Percentiles rank a stretch among this genome's conserved stretches.
phyloP scores from a whole-genome alignment of 768 basidiomycete genomes.

The Hygrophoropsis aurantiaca region DNA sequence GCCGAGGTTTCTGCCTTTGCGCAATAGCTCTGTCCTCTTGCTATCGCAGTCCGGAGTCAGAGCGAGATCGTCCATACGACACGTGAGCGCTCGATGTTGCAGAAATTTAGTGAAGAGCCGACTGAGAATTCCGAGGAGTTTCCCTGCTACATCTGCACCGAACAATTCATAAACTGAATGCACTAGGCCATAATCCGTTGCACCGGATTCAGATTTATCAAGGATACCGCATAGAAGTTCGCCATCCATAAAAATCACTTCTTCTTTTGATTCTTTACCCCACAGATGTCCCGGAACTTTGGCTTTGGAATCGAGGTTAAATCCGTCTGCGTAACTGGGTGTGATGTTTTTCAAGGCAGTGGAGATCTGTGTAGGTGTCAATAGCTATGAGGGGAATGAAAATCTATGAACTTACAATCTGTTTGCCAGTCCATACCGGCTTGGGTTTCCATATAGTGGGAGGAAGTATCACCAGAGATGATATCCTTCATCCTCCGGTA shows the following conservation, averaged over 20 bases:
- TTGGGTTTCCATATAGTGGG: slow-evolving; percentile 91
- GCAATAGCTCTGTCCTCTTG: slow-evolving; percentile 65
- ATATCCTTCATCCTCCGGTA: slow-evolving; percentile 78
- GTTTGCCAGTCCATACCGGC: slow-evolving; percentile 97
- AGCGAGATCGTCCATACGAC: slow-evolving; percentile 97
- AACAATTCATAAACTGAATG: slow-evolving; percentile 97
- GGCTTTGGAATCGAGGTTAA: slow-evolving; percentile 82
- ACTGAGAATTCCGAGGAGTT: slow-evolving; percentile 88
- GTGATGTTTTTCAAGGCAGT: slow-evolving; percentile 93
- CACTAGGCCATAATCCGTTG: slow-evolving; percentile 92
- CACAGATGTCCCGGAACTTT: slow-evolving; percentile 89
- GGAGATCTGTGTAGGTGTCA: slow-evolving; percentile 62
- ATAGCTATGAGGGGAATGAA: too few species aligned
- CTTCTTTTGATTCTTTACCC: slow-evolving; percentile 79
- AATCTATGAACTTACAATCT: slow-evolving; percentile 79
- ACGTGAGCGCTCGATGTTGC: slow-evolving; percentile 95
- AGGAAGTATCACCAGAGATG: slow-evolving; percentile 72
- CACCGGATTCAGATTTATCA: slow-evolving; percentile 97
- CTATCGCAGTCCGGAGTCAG: slow-evolving; percentile 81
- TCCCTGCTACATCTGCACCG: slow-evolving; percentile 85
- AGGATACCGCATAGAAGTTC: slow-evolving; percentile 92
- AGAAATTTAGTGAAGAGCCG: slow-evolving; percentile 96
- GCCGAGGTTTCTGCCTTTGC: slow-evolving; percentile 68
- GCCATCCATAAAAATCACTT: slow-evolving; percentile 89
- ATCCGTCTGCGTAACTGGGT: slow-evolving; percentile 71